These are phyloP conservation scores for Saraca asoca DNA, from an alignment of 331 rosid genomes.

Conservation along the genomic window DNA sequence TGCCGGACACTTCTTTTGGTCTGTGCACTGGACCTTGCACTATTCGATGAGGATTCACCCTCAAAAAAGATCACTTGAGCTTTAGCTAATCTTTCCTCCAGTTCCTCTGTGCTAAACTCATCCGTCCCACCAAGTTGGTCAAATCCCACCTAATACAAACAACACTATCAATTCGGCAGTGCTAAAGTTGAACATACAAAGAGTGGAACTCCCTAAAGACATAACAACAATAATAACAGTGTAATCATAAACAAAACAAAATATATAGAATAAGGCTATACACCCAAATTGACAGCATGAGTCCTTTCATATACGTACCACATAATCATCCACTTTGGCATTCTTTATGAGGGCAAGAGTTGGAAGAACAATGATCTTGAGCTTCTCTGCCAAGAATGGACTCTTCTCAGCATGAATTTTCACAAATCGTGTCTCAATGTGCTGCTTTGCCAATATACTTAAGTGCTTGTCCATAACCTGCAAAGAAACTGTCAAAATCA, in stretches of 20 bases:
- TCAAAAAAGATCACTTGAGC: conserved; percentile 79
- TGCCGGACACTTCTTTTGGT: conserved; percentile 68
- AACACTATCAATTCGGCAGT: conserved; percentile 14
- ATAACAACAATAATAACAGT: neutral
- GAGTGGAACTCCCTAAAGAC: neutral
- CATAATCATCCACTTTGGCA: conserved; percentile 95
- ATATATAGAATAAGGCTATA: neutral
- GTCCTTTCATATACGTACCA: conserved; percentile 56
- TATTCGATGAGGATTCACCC: conserved; percentile 72
- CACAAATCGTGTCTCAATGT: conserved; percentile 82
- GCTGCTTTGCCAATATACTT: conserved; percentile 79
- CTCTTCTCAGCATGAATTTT: conserved; percentile 91
- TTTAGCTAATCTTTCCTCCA: conserved; percentile 94
- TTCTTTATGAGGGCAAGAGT: conserved; percentile 92
- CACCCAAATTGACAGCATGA: neutral
- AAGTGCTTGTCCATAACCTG: conserved; percentile 95
- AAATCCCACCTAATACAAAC: conserved; percentile 77
- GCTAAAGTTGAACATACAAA: conserved; percentile 7
- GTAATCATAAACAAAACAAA: no score
- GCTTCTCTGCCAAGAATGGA: conserved; percentile 90
- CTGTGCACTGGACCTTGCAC: conserved; percentile 53
- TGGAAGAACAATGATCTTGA: conserved; percentile 92
- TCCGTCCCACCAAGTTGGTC: conserved; percentile 97
- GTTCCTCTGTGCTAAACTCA: conserved; percentile 88
- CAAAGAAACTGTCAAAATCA: conserved; percentile 9